These are phyloP conservation scores for Nakaseomyces kungkrabaensis DNA, from an alignment of 1,139 yeast species.

Conservation along the genomic window DNA sequence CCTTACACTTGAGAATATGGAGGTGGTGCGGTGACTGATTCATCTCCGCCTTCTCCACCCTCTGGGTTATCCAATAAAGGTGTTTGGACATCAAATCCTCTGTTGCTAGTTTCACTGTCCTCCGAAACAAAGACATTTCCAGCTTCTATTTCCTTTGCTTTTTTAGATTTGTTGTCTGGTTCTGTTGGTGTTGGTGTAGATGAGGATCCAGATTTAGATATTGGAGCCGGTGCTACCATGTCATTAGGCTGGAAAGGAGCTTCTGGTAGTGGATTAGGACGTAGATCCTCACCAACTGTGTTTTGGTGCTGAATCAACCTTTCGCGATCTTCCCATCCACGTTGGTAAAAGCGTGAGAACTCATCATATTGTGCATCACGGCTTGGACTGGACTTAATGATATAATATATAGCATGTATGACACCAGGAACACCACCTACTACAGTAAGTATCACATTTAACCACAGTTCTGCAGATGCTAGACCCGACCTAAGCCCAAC, in stretches of 20 bases:
- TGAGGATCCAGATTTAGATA: not conserved
- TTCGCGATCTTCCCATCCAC: conserved; percentile 27
- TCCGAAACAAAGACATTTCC: not conserved
- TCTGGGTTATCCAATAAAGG: conserved; percentile 1
- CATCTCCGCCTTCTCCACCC: not conserved
- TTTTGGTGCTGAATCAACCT: conserved; percentile 5
- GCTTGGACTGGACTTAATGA: conserved; percentile 25
- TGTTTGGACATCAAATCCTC: conserved; percentile 1
- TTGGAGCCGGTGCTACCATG: not conserved
- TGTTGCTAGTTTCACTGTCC: not conserved
- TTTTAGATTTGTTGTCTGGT: not conserved
- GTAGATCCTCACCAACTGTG: not conserved
- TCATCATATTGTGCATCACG: conserved; percentile 15
- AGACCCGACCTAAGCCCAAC: conserved; percentile 27
- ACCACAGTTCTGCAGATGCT: conserved; percentile 36
- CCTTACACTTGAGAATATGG: not conserved
- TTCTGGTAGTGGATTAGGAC: not conserved
- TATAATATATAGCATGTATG: conserved; percentile 49
- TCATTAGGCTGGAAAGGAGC: not conserved
- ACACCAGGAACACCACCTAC: conserved; percentile 83
- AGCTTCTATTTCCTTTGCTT: not conserved
- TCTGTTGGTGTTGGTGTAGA: not conserved
- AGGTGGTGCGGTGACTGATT: not conserved
- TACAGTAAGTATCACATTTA: conserved; percentile 66
- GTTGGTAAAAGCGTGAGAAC: conserved; percentile 20